These are phyloP conservation scores for Serpula lacrymans DNA, from an alignment of 768 basidiomycete species.

Conservation along the genomic window DNA sequence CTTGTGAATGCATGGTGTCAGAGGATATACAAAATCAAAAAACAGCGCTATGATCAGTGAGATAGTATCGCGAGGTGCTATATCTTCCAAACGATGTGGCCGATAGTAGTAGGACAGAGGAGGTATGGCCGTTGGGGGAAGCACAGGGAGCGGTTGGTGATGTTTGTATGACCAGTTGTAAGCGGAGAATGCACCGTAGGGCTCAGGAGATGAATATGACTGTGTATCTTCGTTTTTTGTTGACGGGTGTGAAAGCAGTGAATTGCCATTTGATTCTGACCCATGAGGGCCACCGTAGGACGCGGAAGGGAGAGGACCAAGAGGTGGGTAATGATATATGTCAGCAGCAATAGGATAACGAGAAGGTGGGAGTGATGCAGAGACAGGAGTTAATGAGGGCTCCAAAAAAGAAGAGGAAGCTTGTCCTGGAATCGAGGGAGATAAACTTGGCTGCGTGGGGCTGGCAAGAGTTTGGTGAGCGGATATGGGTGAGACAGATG, in stretches of 20 bases:
- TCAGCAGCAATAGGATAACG: conserved; percentile 71
- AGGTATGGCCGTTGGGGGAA: conserved; percentile 39
- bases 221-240: conserved; percentile 46
- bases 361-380: conserved; percentile 55
- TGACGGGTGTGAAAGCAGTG: conserved; percentile 35
- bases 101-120: conserved; percentile 73
- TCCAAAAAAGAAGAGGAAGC: conserved; percentile 46
- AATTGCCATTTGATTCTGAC: conserved; percentile 28
- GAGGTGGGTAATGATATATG: conserved; percentile 52
- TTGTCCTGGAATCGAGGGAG: conserved; percentile 34
- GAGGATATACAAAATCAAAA: conserved; percentile 91
- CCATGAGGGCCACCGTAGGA: conserved; percentile 37
- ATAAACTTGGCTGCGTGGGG: conserved; percentile 45
- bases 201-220: conserved; percentile 42
- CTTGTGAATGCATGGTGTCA: conserved; percentile 89
- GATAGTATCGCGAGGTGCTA: conserved; percentile 79
- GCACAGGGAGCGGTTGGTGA: conserved; percentile 46
- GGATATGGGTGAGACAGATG: conserved; percentile 44
- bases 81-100: conserved; percentile 75
- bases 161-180: conserved; percentile 74
- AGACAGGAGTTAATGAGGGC: conserved; percentile 39
- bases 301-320: conserved; percentile 29
- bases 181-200: conserved; percentile 60
- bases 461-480: conserved; percentile 36
- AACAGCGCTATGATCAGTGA: conserved; percentile 82